Evolutionary conservation across 768 basidiomycete genomes (phyloP), one percentile per base, ranked within the genome.

Genomic region (Thelephora aurantiotincta): DNA sequence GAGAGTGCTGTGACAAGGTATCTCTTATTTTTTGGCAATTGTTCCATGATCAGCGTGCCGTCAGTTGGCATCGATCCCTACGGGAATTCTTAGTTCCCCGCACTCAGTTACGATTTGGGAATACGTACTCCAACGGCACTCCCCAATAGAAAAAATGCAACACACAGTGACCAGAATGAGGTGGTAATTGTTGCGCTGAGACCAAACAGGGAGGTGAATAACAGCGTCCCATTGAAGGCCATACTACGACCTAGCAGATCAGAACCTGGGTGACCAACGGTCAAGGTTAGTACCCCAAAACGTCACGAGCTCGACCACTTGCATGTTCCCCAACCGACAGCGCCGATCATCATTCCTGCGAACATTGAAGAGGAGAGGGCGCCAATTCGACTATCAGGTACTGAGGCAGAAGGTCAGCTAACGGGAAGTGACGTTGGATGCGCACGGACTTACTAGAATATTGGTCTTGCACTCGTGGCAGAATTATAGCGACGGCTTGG

Each of bases 41-140:
- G 91, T 57, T 99, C 94, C 7, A 91, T 71, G 19, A 91, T 73
- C 3, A 94, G 76, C 0, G 91, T 97, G 5, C 93, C 92, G 54
- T 97, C 94, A 0, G 93, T 98, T 1, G 93, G 93, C 90, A 97
- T 94, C 37, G 89, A 82, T 35, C 92, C 83, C 88, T 92, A 48
- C 14, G 22, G 9, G 14, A 4, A 16, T 14, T 11, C 45, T 33
- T 11, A 4, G 6, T 50, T 11, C 34, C 14, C n/a, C 18, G 16
- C 9, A 42, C 22, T 14, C 14, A 38, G 44, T 11, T 33, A 12
- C 41, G 33, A 18, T 41, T 30, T 45, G 12, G 18, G 45, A 33
- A 35, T 35, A 65, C 80, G 64, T 64, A 88, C 93, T 46, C 94
- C 96, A 5, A 99, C 90, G 6, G 93, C 85, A 47, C 82, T 93